Evolutionary conservation across 768 basidiomycete genomes (phyloP).

Genomic region (Russula compacta): DNA sequence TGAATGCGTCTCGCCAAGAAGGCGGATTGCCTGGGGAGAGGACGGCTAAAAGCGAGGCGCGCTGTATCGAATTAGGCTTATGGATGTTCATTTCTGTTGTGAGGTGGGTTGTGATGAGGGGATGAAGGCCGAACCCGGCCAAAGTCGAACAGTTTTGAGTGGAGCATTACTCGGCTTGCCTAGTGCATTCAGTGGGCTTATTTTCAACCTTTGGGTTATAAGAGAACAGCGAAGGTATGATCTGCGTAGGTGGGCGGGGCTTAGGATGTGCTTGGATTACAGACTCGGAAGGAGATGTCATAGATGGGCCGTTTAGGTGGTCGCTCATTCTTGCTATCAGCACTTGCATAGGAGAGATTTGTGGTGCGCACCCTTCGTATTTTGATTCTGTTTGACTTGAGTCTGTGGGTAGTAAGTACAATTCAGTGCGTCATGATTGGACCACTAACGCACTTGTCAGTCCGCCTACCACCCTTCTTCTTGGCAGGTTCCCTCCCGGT

Average conservation of each 20-base stretch:
- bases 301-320: conserved; percentile 5
- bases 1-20: conserved; percentile 53
- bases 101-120: conserved; percentile 71
- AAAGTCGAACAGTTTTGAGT: conserved; percentile 69
- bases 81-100: conserved; percentile 69
- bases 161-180: conserved; percentile 76
- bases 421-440: not conserved
- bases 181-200: conserved; percentile 27
- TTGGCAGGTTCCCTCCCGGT: too few species aligned
- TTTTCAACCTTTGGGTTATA: too few species aligned
- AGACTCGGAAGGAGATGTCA: not conserved
- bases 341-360: not conserved
- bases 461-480: too few species aligned
- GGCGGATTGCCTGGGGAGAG: conserved; percentile 37
- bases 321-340: not conserved
- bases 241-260: conserved; percentile 11
- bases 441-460: conserved; percentile 12
- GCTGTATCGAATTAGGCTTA: conserved; percentile 87
- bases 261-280: not conserved
- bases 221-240: conserved; percentile 43
- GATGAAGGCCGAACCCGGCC: conserved; percentile 71
- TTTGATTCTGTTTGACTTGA: conserved; percentile 17
- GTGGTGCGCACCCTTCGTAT: conserved; percentile 12
- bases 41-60: conserved; percentile 57
- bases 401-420: conserved; percentile 4